Evolutionary conservation across 495 filamentous ascomycete genomes (phyloP), one percentile per base, ranked within the genome.

Genomic region (Hapsidospora chrysogenum): DNA sequence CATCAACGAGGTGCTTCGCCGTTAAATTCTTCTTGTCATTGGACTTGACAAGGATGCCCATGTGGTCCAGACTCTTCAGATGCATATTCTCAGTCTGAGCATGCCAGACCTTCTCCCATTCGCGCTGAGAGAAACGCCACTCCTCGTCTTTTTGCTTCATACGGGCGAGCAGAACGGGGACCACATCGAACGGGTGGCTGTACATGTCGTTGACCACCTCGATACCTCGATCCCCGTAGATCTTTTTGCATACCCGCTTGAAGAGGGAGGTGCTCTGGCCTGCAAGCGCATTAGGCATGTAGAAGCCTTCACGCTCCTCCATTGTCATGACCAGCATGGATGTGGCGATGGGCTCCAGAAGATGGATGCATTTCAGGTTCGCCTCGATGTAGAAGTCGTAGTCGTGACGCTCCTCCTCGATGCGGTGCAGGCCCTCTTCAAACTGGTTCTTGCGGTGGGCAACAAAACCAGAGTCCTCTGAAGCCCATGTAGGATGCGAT

Each of bases 101-200:
- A 37, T 85, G 83, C 92, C 92, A 99, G 16, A 96, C 82, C 52
- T 95, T 96, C 56, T 96, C 85, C 92, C 92, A 99, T 50, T 96
- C 92, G 17, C 89, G 82, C 68, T 83, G 85, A 20, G 82, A 82
- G 27, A 85, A 81, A 42, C 92, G 83, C 92, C 92, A 99, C 47
- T 94, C 85, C 51, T 96, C 89, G 26, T 85, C 78, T 44, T 93
- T 93, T 44, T 85, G 77, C 58, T 94, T 94, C 37, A 95, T 60
- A 10, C 92, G 74, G 29, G 75, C 77, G 34, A 96, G 61, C 13
- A 99, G 72, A 23, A 94, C 70, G 0, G 92, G 86, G 3, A 96
- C 66, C 6, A 94, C 85, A 15, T 73, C 70, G 42, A 74, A 79
- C 9, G 92, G 92, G 20, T 78, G 64, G 27, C 66, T 69, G 44